Evolutionary conservation across 352 stramenopile genomes (phyloP).

Genomic region (Phytophthora vignae): DNA sequence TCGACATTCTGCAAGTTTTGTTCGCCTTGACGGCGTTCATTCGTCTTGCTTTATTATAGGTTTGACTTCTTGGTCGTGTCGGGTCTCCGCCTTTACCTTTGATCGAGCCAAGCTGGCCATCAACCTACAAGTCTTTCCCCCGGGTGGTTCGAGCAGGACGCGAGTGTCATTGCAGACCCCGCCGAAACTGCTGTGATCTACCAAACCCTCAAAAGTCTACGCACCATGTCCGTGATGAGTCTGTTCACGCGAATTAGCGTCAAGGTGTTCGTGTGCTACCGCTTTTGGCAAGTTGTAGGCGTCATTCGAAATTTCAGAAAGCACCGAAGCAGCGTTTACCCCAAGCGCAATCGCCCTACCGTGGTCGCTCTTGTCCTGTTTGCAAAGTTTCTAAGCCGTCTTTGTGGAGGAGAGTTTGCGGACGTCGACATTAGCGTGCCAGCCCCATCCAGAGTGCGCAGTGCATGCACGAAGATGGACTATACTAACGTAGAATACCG

Average conservation of each 20-base stretch:
- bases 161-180: constrained; percentile 2
- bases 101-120: constrained; percentile 30
- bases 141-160: constrained; percentile 1
- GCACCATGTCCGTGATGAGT: constrained; percentile 27
- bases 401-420: constrained; percentile 18
- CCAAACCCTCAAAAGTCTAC: constrained; percentile 28
- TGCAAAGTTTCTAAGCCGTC: background rate
- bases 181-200: constrained; percentile 8
- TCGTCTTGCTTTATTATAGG: constrained; percentile 9
- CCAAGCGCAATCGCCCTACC: constrained; percentile 3
- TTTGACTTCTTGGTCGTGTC: constrained; percentile 40
- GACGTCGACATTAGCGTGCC: background rate
- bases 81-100: constrained; percentile 32
- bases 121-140: constrained; percentile 17
- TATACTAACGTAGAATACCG: background rate
- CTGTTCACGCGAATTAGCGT: constrained; percentile 33
- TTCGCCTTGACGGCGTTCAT: too few relatives aligned
- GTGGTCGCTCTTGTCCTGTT: constrained; percentile 16
- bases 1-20: too few relatives aligned
- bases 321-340: constrained; percentile 4
- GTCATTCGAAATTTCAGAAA: background rate
- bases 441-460: background rate
- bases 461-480: constrained; percentile 16
- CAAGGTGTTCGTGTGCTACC: constrained; percentile 19
- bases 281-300: constrained; percentile 1